A percentile compares a stretch with the other conserved stretches of the same genome.
Conservation (phyloP, 225 moss, liverwort and hornwort genomes). For the Antitrichia curtipendula region DNA sequence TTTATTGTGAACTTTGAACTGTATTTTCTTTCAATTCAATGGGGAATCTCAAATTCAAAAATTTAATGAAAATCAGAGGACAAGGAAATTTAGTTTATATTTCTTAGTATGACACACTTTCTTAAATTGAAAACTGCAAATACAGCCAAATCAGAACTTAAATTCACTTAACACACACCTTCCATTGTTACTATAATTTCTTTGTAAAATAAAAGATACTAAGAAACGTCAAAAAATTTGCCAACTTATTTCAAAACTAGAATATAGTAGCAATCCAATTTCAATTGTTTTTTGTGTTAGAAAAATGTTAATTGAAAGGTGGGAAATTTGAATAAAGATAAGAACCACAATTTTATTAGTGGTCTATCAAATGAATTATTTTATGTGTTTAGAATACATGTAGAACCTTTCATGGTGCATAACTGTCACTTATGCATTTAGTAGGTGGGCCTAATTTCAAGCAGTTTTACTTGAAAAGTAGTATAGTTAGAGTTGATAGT, state of each 20-base stretch:
- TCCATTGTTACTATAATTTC: too few species aligned
- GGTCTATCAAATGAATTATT: neutral
- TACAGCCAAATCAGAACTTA: neutral
- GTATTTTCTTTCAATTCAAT: neutral
- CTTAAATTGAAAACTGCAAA: neutral
- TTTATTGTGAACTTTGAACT: neutral
- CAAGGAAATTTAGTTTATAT: neutral
- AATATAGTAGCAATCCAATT: neutral
- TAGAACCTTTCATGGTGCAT: too few species aligned
- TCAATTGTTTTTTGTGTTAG: neutral
- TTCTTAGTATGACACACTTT: accelerated
- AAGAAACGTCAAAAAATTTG: neutral
- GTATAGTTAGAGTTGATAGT: too few species aligned
- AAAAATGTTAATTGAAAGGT: neutral
- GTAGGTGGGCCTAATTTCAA: too few species aligned
- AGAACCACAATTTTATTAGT: too few species aligned
- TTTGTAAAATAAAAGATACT: too few species aligned
- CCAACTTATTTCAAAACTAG: neutral
- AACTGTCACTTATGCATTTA: too few species aligned
- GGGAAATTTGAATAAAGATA: neutral
- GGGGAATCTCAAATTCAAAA: neutral
- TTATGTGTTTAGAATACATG: too few species aligned
- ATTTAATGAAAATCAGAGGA: neutral
- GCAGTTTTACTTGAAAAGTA: too few species aligned
- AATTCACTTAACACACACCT: neutral